Base-by-base conservation (phyloP, 345 rosid genomes). In the Mercurialis annua region DNA sequence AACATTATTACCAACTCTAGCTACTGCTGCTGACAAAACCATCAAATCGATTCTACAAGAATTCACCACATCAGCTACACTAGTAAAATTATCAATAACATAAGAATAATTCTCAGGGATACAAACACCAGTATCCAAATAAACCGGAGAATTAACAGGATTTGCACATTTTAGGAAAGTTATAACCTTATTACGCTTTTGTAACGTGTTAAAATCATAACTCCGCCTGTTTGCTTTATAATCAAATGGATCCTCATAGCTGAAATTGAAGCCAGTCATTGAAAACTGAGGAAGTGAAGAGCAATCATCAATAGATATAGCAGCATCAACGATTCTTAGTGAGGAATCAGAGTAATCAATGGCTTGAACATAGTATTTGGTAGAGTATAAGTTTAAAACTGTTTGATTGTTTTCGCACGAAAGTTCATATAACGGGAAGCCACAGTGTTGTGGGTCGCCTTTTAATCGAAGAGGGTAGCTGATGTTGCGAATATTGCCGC, bases 391-490 rank as follows among this genome's bases (percentile, higher is more conserved):
- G 23, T 58, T 18, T 29, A 80, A 33, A 0, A 68, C 55, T 7
- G 80, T 21, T 14, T 6, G 49, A 51, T 80, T 73, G 67, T 67
- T 59, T 40, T 76, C 73, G 36, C 80, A 80, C 1, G 40, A 29
- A 10, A 80, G 63, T 44, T 63, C 66, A 42, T 61, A 67, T 0
- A 2, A 7, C 2, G 11, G 42, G 10, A 55, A 17, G 3, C 73
- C 77, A 27, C 80, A 74, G n/a, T 14, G 57, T 36, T n/a, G 20
- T 8, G 69, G 78, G 6, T 76, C 76, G n/a, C 42, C 23, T 36
- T 21, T 20, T 27, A 80, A 56, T 21, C 78, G 65, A 24, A 80
- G 73, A 42, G 83, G 78, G 65, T 54, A 40, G 62, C 60, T 69
- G 42, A 80, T 67, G 65, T 51, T 73, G 1, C 21, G 71, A 5